phyloP scores from a whole-genome alignment of 768 basidiomycete species.

The Lactarius deliciosus region DNA sequence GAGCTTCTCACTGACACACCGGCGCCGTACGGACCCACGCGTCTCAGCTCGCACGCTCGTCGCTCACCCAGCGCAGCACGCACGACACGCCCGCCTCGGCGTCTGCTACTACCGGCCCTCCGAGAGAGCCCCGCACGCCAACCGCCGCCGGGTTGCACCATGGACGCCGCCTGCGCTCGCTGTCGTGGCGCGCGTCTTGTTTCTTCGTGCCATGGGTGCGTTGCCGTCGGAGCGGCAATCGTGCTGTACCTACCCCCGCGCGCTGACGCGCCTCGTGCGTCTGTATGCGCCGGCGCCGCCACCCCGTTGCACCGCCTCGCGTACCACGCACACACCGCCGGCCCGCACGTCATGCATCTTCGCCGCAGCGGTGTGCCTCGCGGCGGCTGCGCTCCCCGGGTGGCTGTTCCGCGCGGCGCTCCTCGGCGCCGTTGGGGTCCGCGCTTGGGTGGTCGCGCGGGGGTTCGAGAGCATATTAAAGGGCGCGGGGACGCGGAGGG shows the following conservation, averaged over 20 bases:
- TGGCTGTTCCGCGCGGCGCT: slow-evolving; percentile 9
- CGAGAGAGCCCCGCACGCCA: not conserved
- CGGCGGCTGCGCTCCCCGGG: not conserved
- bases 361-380: slow-evolving; percentile 8
- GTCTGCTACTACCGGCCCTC: not conserved
- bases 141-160: slow-evolving; percentile 5
- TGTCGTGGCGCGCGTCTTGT: slow-evolving; percentile 7
- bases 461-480: slow-evolving; percentile 3
- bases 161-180: slow-evolving; percentile 8
- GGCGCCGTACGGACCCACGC: not conserved
- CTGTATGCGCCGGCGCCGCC: slow-evolving; percentile 7
- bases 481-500: not conserved
- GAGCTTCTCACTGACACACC: not conserved
- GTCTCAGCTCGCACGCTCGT: not conserved
- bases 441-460: slow-evolving; percentile 17
- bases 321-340: slow-evolving; percentile 27
- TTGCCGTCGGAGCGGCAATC: slow-evolving; percentile 25
- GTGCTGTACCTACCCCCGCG: slow-evolving; percentile 19
- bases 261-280: slow-evolving; percentile 17
- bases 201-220: slow-evolving; percentile 28
- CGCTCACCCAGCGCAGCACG: slow-evolving; percentile 1
- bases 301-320: slow-evolving; percentile 28
- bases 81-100: slow-evolving; percentile 11
- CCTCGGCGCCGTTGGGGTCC: not conserved
- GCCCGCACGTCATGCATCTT: slow-evolving; percentile 26